Conservation (phyloP, 2,329 filamentous ascomycete species). For the Pseudogymnoascus sp. region DNA sequence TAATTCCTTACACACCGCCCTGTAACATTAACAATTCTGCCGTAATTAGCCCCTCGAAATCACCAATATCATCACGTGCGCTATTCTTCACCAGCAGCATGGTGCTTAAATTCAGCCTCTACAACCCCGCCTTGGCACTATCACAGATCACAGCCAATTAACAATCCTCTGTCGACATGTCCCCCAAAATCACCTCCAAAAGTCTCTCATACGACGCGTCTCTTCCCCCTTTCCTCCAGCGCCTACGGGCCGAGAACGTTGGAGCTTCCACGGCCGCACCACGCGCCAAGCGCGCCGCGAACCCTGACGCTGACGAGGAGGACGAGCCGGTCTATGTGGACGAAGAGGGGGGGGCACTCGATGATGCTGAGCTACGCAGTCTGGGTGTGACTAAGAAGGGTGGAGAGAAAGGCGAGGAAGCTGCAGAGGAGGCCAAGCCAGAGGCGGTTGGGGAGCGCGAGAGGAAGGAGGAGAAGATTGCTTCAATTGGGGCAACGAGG, state of each 20-base stretch:
- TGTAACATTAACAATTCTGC: constrained; percentile 1
- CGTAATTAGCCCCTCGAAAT: constrained; percentile 1
- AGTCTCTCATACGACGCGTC: constrained; percentile 57
- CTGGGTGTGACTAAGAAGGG: neutral
- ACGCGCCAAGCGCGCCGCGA: constrained; percentile 40
- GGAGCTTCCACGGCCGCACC: constrained; percentile 27
- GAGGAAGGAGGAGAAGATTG: constrained; percentile 30
- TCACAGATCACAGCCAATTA: neutral
- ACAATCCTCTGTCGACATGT: neutral
- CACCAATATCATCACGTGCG: neutral
- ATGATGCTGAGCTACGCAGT: constrained; percentile 14
- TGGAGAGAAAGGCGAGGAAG: constrained; percentile 14
- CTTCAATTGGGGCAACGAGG: constrained; percentile 37
- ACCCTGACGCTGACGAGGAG: constrained; percentile 62
- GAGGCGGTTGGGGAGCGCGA: neutral
- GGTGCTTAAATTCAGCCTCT: neutral
- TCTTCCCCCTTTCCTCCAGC: constrained; percentile 53
- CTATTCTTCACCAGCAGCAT: neutral
- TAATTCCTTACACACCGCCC: constrained; percentile 1
- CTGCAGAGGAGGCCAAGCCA: constrained; percentile 12
- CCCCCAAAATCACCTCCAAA: constrained; percentile 58
- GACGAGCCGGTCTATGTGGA: constrained; percentile 69
- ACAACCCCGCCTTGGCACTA: neutral
- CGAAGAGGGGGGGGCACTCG: constrained; percentile 55
- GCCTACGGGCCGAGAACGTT: constrained; percentile 44